These are phyloP conservation scores for Citrus sinensis DNA, from an alignment of 345 rosid species.

Conservation along the genomic window DNA sequence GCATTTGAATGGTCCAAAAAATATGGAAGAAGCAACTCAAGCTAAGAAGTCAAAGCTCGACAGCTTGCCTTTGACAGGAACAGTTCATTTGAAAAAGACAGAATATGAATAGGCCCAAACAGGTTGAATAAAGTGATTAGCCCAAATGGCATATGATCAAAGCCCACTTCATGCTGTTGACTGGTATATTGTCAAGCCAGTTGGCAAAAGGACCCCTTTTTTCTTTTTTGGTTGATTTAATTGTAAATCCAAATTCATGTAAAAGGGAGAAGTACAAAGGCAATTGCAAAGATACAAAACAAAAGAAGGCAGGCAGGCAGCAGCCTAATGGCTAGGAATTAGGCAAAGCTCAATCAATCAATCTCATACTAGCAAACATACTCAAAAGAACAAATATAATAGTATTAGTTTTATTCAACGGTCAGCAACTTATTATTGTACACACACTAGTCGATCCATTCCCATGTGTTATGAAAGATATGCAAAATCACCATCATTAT, in stretches of 20 bases:
- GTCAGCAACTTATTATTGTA: neutral
- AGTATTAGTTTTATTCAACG: neutral
- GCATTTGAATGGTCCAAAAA: neutral
- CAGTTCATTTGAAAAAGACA: neutral
- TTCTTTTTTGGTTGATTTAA: neutral
- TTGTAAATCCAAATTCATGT: neutral
- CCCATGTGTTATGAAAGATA: neutral
- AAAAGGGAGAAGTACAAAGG: neutral
- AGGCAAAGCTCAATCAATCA: neutral
- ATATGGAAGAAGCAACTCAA: neutral
- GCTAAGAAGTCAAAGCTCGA: neutral
- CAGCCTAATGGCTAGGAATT: neutral
- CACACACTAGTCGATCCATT: neutral
- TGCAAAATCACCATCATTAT: neutral
- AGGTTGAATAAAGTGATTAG: neutral
- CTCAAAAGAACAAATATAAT: conserved; percentile 2
- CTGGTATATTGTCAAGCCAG: neutral
- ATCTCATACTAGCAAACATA: neutral
- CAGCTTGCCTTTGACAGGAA: neutral
- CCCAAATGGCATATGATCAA: neutral
- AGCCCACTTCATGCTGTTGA: neutral
- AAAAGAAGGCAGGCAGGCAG: too few species aligned
- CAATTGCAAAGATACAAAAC: too few species aligned
- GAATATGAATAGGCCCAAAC: conserved; percentile 1
- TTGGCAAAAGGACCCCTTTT: neutral